phyloP scores from a whole-genome alignment of 2,329 filamentous ascomycete species.

The Ophiosphaerella narmari region DNA sequence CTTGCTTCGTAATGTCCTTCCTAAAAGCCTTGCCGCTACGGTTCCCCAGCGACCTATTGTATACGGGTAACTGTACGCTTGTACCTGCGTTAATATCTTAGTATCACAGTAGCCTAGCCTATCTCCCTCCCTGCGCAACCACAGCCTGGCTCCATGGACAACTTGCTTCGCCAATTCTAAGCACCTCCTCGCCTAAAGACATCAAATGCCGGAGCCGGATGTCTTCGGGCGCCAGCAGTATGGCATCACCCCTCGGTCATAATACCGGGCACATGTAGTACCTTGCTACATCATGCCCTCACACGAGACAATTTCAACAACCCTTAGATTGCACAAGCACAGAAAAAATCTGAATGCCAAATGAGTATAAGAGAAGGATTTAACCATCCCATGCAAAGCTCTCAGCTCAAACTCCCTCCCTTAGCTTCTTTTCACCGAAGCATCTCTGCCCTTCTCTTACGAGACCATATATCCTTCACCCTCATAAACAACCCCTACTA shows the following conservation, averaged over 20 bases:
- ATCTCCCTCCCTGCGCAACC: slow-evolving; percentile 16
- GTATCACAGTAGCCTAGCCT: slow-evolving; percentile 15
- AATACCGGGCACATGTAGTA: slow-evolving; percentile 1
- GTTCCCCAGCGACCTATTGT: slow-evolving; percentile 12
- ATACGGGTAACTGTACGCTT: slow-evolving; percentile 14
- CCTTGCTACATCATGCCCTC: slow-evolving; percentile 17
- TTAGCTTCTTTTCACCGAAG: neutral
- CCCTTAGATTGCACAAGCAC: slow-evolving; percentile 1
- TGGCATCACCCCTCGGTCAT: slow-evolving; percentile 4
- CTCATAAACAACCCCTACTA: neutral
- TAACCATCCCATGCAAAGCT: neutral
- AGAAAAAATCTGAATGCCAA: too few species aligned
- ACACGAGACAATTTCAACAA: slow-evolving; percentile 16
- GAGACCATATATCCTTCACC: neutral
- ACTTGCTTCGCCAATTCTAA: slow-evolving; percentile 14
- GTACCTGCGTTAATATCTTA: slow-evolving; percentile 19
- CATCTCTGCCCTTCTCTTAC: too few species aligned
- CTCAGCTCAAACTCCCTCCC: neutral
- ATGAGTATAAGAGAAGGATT: slow-evolving; percentile 10
- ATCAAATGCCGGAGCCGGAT: neutral
- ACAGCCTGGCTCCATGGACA: slow-evolving; percentile 1
- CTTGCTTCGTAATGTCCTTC: neutral
- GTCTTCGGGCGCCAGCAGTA: slow-evolving; percentile 2
- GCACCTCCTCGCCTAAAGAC: slow-evolving; percentile 1
- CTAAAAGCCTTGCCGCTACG: neutral